Percentiles rank a stretch among this genome's conserved stretches.
These are phyloP conservation scores for Jacaranda copaia DNA, from an alignment of 257 asterid species.

Conservation along the genomic window DNA sequence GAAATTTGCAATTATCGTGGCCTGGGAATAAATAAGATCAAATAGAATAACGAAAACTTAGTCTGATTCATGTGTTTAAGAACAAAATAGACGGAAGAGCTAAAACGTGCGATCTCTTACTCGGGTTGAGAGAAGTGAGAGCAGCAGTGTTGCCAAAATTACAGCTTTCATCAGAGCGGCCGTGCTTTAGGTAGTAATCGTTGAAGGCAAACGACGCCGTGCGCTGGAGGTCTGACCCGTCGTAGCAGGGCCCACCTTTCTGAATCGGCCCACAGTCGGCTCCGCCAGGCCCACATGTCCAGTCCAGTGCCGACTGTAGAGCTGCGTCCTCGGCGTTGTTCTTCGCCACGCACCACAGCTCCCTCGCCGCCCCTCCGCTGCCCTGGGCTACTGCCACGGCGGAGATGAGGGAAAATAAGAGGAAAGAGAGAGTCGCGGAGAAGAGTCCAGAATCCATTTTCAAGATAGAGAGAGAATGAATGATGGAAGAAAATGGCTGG, in stretches of 20 bases:
- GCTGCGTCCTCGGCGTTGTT: conserved; percentile 84
- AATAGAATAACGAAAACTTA: conserved; percentile 11
- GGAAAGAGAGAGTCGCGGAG: conserved; percentile 30
- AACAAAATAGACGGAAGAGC: not conserved
- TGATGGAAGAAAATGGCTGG: conserved; percentile 7
- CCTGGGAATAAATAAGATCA: conserved; percentile 54
- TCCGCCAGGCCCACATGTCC: conserved; percentile 91
- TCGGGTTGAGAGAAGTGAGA: conserved; percentile 79
- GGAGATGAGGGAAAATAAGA: conserved; percentile 28
- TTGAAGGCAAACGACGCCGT: conserved; percentile 91
- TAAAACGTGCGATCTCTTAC: conserved; percentile 44
- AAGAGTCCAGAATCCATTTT: conserved; percentile 43
- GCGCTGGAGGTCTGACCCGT: conserved; percentile 60
- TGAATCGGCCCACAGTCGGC: conserved; percentile 81
- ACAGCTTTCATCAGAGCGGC: conserved; percentile 63
- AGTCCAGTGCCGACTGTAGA: conserved; percentile 76
- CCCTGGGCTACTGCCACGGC: conserved; percentile 49
- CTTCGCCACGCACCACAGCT: conserved; percentile 96
- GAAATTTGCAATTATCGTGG: conserved; percentile 67
- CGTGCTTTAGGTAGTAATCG: conserved; percentile 68
- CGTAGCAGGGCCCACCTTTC: conserved; percentile 84
- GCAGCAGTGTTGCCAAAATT: conserved; percentile 71
- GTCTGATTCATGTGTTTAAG: not conserved
- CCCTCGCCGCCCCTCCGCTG: conserved; percentile 45
- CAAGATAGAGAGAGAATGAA: conserved; percentile 12